phyloP scores from a whole-genome alignment of 2,329 filamentous ascomycete genomes.

The Diaporthe sp. region DNA sequence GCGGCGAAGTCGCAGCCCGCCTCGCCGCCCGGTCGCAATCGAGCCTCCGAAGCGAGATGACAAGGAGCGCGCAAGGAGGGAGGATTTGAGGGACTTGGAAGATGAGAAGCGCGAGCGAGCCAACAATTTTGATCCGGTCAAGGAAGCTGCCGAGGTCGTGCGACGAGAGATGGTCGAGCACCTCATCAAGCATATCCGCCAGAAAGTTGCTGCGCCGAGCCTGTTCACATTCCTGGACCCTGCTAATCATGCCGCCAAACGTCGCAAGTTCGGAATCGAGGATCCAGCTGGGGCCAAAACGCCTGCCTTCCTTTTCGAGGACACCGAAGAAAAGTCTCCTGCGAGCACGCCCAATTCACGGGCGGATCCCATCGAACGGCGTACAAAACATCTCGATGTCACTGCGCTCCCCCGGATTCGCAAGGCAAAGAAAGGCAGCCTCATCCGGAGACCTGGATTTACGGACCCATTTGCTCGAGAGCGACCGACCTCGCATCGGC shows the following conservation, averaged over 20 bases:
- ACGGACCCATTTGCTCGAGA: conserved; percentile 76
- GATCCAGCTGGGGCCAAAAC: conserved; percentile 74
- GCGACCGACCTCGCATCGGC: conserved; percentile 69
- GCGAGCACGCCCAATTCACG: conserved; percentile 76
- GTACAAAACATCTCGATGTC: conserved; percentile 70
- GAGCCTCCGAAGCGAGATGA: conserved; percentile 74
- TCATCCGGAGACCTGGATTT: conserved; percentile 74
- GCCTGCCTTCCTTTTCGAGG: conserved; percentile 66
- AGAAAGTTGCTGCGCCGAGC: conserved; percentile 84
- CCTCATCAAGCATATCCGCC: conserved; percentile 89
- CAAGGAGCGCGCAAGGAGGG: conserved; percentile 73
- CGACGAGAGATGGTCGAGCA: conserved; percentile 87
- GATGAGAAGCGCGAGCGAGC: conserved; percentile 92
- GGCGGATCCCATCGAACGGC: conserved; percentile 72
- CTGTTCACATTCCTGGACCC: conserved; percentile 89
- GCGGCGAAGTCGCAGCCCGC: conserved; percentile 54
- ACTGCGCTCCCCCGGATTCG: conserved; percentile 81
- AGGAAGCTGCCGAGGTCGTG: conserved; percentile 84
- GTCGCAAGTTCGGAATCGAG: conserved; percentile 82
- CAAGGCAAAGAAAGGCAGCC: conserved; percentile 73
- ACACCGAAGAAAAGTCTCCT: conserved; percentile 73
- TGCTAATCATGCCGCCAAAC: conserved; percentile 82
- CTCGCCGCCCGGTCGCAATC: conserved; percentile 51
- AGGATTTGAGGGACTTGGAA: conserved; percentile 86
- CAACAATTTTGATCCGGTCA: conserved; percentile 89